Conservation (phyloP, 306 rosid species). For the Begonia peltatifolia region DNA sequence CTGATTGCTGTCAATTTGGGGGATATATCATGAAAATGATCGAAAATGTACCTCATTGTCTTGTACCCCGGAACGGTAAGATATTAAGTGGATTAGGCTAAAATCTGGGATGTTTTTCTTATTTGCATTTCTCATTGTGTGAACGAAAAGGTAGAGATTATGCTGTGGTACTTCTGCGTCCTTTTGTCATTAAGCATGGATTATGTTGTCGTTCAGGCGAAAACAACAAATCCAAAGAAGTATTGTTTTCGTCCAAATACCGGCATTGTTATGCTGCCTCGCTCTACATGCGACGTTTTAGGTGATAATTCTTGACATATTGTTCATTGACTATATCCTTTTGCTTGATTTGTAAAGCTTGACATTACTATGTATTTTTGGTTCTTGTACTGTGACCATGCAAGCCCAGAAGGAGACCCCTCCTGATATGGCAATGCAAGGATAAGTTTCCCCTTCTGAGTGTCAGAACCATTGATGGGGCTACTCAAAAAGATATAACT, state of each 20-base stretch:
- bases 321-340: no score
- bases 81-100: no score
- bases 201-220: slow-evolving; percentile 40
- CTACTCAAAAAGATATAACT: slow-evolving; percentile 42
- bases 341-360: no score
- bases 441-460: slow-evolving; percentile 94
- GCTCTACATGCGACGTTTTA: slow-evolving; percentile 69
- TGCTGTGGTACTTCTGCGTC: no score
- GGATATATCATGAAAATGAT: no score
- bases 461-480: slow-evolving; percentile 38
- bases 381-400: slow-evolving; percentile 50
- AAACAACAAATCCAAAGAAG: slow-evolving; percentile 88
- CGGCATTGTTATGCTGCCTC: slow-evolving; percentile 68
- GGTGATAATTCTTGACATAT: slow-evolving; percentile 25
- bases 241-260: slow-evolving; percentile 97
- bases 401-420: slow-evolving; percentile 91
- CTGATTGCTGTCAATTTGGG: no score
- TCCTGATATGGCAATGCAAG: slow-evolving; percentile 82
- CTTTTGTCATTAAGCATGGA: no score
- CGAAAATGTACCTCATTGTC: no score
- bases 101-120: no score
- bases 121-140: no score
- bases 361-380: background rate
- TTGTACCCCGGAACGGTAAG: no score
- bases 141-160: no score